Evolutionary conservation across 2,329 filamentous ascomycete species (phyloP).

Genomic region (Sarocladium oryzae): DNA sequence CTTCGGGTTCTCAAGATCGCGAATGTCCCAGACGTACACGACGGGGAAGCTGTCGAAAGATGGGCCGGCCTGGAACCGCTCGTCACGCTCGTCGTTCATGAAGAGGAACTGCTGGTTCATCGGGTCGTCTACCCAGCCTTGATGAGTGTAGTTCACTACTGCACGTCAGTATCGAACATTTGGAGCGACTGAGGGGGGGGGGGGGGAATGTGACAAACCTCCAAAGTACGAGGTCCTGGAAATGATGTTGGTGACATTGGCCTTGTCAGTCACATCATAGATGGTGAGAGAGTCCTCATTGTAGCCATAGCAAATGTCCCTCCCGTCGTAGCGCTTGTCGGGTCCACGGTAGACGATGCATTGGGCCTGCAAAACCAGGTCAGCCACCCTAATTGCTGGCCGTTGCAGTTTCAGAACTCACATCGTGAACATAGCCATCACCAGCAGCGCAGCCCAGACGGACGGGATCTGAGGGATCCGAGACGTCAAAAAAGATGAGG

Average conservation of each 20-base stretch:
- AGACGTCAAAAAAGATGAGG: slow-evolving; percentile 52
- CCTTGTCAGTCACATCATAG: slow-evolving; percentile 47
- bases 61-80: slow-evolving; percentile 29
- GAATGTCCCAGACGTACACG: slow-evolving; percentile 43
- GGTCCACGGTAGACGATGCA: slow-evolving; percentile 11
- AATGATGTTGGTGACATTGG: slow-evolving; percentile 40
- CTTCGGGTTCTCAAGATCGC: slow-evolving; percentile 30
- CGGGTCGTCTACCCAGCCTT: slow-evolving; percentile 43
- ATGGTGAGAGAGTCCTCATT: slow-evolving; percentile 45
- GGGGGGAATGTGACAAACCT: too few species aligned
- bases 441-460: slow-evolving; percentile 45
- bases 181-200: too few species aligned
- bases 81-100: slow-evolving; percentile 44
- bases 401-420: too few species aligned
- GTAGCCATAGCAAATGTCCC: slow-evolving; percentile 47
- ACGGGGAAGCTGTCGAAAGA: slow-evolving; percentile 36
- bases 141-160: slow-evolving; percentile 45
- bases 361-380: too few species aligned
- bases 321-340: slow-evolving; percentile 35
- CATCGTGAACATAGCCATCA: slow-evolving; percentile 56
- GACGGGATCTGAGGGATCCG: slow-evolving; percentile 44
- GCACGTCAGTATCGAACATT: too few species aligned
- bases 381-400: too few species aligned
- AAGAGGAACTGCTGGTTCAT: slow-evolving; percentile 34
- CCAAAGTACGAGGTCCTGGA: slow-evolving; percentile 48